Evolutionary conservation across 805 yeast genomes (phyloP).

Genomic region (Ogataea pignaliae): DNA sequence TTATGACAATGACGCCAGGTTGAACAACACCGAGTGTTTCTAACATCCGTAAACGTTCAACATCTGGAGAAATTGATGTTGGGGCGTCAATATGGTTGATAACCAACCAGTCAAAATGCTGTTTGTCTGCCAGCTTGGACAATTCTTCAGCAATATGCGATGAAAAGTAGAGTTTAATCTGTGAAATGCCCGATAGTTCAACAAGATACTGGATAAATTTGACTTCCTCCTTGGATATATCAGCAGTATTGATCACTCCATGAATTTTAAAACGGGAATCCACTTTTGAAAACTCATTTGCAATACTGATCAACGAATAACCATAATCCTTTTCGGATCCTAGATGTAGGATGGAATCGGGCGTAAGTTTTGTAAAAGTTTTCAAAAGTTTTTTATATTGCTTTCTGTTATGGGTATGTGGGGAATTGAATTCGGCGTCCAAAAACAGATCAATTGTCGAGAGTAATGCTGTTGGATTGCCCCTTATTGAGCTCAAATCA

Average conservation of each 20-base stretch:
- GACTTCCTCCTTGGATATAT: slow-evolving; percentile 5
- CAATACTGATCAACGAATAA: slow-evolving; percentile 17
- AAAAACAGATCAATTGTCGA: slow-evolving; percentile 17
- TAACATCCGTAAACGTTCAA: slow-evolving; percentile 10
- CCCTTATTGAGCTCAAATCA: slow-evolving; percentile 7
- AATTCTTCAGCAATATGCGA: slow-evolving; percentile 2
- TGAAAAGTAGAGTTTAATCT: slow-evolving; percentile 9
- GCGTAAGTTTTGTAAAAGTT: slow-evolving; percentile 2
- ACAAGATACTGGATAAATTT: slow-evolving; percentile 13
- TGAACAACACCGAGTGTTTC: slow-evolving; percentile 20
- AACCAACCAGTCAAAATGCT: slow-evolving; percentile 15
- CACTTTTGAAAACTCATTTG: slow-evolving; percentile 12
- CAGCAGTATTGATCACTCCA: slow-evolving; percentile 9
- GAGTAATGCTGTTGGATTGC: slow-evolving; percentile 18
- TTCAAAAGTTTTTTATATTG: slow-evolving; percentile 5
- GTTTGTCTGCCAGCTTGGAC: background rate
- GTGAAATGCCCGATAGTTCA: slow-evolving; percentile 13
- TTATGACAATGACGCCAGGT: slow-evolving; percentile 16
- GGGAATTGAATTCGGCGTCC: slow-evolving; percentile 2
- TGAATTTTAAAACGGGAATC: slow-evolving; percentile 10
- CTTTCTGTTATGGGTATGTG: background rate
- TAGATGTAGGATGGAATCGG: slow-evolving; percentile 11
- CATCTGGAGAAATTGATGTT: slow-evolving; percentile 7
- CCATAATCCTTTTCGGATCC: slow-evolving; percentile 21
- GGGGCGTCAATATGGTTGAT: slow-evolving; percentile 12